phyloP scores from a whole-genome alignment of 202 grass and related monocot genomes.

The Sporobolus alterniflorus region DNA sequence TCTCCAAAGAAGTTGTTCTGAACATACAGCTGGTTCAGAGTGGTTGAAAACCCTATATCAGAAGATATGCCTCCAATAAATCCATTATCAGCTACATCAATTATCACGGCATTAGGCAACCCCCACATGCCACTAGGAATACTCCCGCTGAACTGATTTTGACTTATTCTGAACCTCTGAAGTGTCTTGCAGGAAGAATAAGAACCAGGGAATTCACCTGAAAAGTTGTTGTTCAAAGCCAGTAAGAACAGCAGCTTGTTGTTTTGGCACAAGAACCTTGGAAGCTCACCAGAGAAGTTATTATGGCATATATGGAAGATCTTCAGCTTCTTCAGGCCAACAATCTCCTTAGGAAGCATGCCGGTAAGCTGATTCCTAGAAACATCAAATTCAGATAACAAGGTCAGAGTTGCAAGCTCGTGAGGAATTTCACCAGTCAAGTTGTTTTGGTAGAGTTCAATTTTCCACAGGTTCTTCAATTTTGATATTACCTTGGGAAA shows the following conservation, averaged over 20 bases:
- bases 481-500: conserved; percentile 79
- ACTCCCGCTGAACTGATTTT: conserved; percentile 74
- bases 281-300: conserved; percentile 84
- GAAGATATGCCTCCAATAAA: conserved; percentile 79
- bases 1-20: conserved; percentile 84
- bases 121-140: conserved; percentile 71
- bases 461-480: conserved; percentile 82
- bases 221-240: conserved; percentile 90
- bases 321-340: conserved; percentile 68
- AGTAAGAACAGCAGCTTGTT: conserved; percentile 78
- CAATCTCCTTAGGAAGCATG: conserved; percentile 59
- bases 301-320: conserved; percentile 89
- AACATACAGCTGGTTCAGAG: conserved; percentile 83
- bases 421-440: conserved; percentile 88
- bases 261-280: conserved; percentile 82
- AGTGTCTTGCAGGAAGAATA: conserved; percentile 93
- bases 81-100: conserved; percentile 80
- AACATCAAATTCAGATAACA: conserved; percentile 92
- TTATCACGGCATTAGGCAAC: conserved; percentile 86
- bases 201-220: conserved; percentile 77
- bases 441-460: conserved; percentile 97
- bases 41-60: conserved; percentile 68
- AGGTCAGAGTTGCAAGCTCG: conserved; percentile 60
- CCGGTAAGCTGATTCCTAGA: conserved; percentile 81
- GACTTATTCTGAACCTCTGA: conserved; percentile 84